Evolutionary conservation across 2,329 filamentous ascomycete species (phyloP).

Genomic region (Xylariaceae sp.): DNA sequence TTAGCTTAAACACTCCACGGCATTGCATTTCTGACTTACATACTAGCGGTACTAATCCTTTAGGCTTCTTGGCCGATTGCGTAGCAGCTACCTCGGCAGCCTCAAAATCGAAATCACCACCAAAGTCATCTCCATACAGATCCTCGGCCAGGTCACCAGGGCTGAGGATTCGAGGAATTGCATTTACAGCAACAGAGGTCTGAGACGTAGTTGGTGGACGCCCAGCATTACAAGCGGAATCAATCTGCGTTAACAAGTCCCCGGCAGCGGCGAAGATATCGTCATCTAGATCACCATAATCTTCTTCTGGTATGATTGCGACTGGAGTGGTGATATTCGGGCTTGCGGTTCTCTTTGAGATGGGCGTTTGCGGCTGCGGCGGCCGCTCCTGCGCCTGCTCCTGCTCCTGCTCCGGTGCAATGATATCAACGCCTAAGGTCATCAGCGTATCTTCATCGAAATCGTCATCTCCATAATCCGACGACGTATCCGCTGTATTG

Average conservation of each 20-base stretch:
- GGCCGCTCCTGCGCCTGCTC: constrained; percentile 9
- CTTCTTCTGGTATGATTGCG: constrained; percentile 39
- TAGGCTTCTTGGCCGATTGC: constrained; percentile 47
- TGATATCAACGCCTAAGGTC: constrained; percentile 43
- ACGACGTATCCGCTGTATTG: constrained; percentile 24
- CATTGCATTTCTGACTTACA: constrained; percentile 37
- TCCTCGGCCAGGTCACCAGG: constrained; percentile 38
- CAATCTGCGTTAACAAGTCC: constrained; percentile 35
- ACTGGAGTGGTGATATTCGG: constrained; percentile 13
- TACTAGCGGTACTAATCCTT: constrained; percentile 43
- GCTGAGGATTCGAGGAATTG: constrained; percentile 13
- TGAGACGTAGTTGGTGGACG: constrained; percentile 17
- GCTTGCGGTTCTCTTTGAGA: constrained; percentile 18
- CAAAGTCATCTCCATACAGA: constrained; percentile 67
- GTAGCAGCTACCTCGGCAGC: constrained; percentile 68
- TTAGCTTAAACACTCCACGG: constrained; percentile 50
- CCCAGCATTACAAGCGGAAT: constrained; percentile 26
- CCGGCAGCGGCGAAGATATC: constrained; percentile 49
- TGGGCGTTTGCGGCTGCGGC: constrained; percentile 13
- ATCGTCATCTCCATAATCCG: constrained; percentile 52
- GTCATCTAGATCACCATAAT: constrained; percentile 63
- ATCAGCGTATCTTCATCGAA: constrained; percentile 56
- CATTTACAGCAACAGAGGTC: constrained; percentile 10
- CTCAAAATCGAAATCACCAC: constrained; percentile 68
- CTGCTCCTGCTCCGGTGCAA: constrained; percentile 22